Evolutionary conservation across 257 asterid species (phyloP).

Genomic region (Anisodus tanguticus): DNA sequence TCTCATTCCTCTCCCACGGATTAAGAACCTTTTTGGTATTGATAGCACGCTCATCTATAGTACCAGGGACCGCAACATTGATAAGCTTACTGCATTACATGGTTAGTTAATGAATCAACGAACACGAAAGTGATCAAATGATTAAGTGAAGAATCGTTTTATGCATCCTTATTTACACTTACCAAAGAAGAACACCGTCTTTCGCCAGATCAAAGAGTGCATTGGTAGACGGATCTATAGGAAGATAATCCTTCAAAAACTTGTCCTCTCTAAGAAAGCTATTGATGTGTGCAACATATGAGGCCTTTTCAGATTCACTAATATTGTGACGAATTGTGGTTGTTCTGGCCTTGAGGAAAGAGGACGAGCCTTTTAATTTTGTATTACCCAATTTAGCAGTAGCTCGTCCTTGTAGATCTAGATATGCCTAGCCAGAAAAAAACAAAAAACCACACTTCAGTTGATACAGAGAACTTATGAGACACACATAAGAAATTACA

Average conservation of each 20-base stretch:
- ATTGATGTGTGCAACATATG: conserved; percentile 78
- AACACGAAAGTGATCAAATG: conserved; percentile 18
- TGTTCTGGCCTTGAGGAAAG: conserved; percentile 83
- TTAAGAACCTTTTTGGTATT: conserved; percentile 76
- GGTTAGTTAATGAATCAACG: conserved; percentile 32
- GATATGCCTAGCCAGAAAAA: conserved; percentile 48
- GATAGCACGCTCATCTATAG: conserved; percentile 95
- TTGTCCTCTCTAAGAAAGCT: conserved; percentile 72
- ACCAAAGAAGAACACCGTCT: conserved; percentile 96
- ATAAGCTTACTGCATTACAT: conserved; percentile 80
- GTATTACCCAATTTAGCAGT: conserved; percentile 47
- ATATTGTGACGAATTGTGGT: conserved; percentile 91
- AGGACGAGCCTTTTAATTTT: conserved; percentile 52
- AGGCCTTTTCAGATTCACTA: conserved; percentile 80
- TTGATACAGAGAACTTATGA: background rate
- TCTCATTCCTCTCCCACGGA: conserved; percentile 96
- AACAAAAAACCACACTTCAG: background rate
- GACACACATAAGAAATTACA: background rate
- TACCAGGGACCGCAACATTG: conserved; percentile 92
- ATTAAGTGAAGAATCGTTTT: background rate
- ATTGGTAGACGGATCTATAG: conserved; percentile 75
- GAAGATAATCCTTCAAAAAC: conserved; percentile 77
- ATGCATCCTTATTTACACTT: conserved; percentile 16
- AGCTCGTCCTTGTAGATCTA: conserved; percentile 59
- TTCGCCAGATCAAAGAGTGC: conserved; percentile 83